phyloP scores from a whole-genome alignment of 2,329 filamentous ascomycete genomes.

The Monilinia fructigena region DNA sequence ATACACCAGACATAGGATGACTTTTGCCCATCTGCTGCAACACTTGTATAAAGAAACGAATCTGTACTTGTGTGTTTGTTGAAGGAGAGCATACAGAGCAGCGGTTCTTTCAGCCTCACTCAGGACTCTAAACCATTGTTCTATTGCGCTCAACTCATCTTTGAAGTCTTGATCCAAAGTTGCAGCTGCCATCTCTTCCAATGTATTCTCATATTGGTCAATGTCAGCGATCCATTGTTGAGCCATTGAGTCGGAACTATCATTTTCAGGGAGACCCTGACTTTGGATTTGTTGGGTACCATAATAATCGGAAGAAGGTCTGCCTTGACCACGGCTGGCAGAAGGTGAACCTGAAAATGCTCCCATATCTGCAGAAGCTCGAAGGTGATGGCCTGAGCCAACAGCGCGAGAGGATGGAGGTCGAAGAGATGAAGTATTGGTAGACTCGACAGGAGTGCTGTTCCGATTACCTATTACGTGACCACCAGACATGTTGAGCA shows the following conservation, averaged over 20 bases:
- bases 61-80: conserved; percentile 98
- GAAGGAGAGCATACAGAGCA: conserved; percentile 88
- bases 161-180: conserved; percentile 99
- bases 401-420: conserved; percentile 77
- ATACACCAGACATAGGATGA: conserved; percentile 91
- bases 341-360: conserved; percentile 68
- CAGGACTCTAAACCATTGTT: conserved; percentile 98
- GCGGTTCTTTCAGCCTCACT: conserved; percentile 96
- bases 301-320: conserved; percentile 93
- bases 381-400: conserved; percentile 78
- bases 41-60: conserved; percentile 98
- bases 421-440: conserved; percentile 76
- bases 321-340: conserved; percentile 67
- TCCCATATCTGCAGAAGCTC: conserved; percentile 94
- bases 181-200: conserved; percentile 98
- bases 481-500: conserved; percentile 57
- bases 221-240: conserved; percentile 99
- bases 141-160: conserved; percentile 96
- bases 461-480: conserved; percentile 75
- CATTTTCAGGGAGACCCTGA: conserved; percentile 67
- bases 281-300: conserved; percentile 67
- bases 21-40: conserved; percentile 98
- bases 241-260: conserved; percentile 87
- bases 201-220: conserved; percentile 96
- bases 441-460: conserved; percentile 85